Evolutionary conservation across 2,329 filamentous ascomycete genomes (phyloP).

Genomic region (Camillea tinctor): DNA sequence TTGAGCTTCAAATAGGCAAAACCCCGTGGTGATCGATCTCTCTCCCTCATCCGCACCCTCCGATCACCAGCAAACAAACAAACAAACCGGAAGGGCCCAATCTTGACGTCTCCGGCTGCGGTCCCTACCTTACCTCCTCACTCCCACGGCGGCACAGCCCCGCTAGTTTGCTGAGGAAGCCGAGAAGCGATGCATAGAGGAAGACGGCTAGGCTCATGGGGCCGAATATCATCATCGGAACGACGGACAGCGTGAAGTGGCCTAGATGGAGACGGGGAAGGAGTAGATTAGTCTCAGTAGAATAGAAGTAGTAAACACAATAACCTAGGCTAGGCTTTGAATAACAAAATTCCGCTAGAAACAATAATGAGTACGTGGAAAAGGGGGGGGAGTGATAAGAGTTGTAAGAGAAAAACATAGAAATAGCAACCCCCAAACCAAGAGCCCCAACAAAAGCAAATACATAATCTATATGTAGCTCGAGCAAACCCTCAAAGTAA

Average conservation of each 20-base stretch:
- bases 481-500: too few species aligned
- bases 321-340: too few species aligned
- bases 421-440: background rate
- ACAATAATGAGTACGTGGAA: background rate
- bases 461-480: too few species aligned
- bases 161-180: background rate
- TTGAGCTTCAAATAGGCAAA: too few species aligned
- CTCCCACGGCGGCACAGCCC: background rate
- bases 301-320: background rate
- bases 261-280: background rate
- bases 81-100: too few species aligned
- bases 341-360: too few species aligned
- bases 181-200: constrained; percentile 11
- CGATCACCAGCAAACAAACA: too few species aligned
- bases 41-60: too few species aligned
- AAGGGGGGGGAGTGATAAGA: background rate
- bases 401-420: background rate
- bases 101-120: too few species aligned
- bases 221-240: constrained; percentile 23
- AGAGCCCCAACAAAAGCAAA: too few species aligned
- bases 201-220: constrained; percentile 18
- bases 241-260: constrained; percentile 21
- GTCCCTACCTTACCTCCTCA: background rate
- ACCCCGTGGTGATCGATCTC: too few species aligned
- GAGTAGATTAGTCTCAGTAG: background rate